Conservation (phyloP, 2,329 filamentous ascomycete genomes). For the Hypocreales sp. region DNA sequence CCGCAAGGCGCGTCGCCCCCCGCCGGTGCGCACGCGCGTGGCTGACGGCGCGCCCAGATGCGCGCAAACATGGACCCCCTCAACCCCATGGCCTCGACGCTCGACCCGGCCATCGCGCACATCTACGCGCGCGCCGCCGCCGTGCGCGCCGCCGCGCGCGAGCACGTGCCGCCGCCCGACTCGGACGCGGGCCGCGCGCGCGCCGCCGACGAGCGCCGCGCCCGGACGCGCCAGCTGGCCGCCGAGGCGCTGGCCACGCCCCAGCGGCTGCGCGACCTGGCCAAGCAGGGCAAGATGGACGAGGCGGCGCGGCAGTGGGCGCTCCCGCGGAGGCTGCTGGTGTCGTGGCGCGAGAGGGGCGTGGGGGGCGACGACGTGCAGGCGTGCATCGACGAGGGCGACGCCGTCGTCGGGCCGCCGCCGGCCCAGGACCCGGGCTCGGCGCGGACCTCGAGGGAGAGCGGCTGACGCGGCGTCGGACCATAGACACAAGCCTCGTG, state of each 20-base stretch:
- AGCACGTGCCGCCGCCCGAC: constrained; percentile 29
- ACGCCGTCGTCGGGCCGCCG: constrained; percentile 24
- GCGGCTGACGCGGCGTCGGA: too few species aligned
- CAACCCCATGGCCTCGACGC: constrained; percentile 56
- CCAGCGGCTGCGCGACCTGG: constrained; percentile 38
- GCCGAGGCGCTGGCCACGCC: constrained; percentile 47
- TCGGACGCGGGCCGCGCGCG: constrained; percentile 20
- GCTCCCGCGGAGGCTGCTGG: constrained; percentile 33
- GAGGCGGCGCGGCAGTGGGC: constrained; percentile 45
- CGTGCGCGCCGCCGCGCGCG: constrained; percentile 36
- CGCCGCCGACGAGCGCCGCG: constrained; percentile 16
- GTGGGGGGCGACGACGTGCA: constrained; percentile 38
- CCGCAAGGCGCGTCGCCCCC: constrained; percentile 40
- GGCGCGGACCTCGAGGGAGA: too few species aligned
- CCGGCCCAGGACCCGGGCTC: constrained; percentile 7
- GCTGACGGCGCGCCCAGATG: constrained; percentile 35
- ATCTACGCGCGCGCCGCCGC: constrained; percentile 49
- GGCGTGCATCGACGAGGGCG: constrained; percentile 37
- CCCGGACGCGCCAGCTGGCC: constrained; percentile 39
- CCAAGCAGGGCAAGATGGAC: constrained; percentile 41
- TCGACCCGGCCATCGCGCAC: constrained; percentile 58
- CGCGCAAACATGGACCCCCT: constrained; percentile 66
- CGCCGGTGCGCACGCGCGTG: too few species aligned
- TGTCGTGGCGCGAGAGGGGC: constrained; percentile 37
- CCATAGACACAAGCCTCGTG: too few species aligned